These are phyloP conservation scores for Ophiostoma himal-ulmi DNA, from an alignment of 2,329 filamentous ascomycete species.

Conservation along the genomic window DNA sequence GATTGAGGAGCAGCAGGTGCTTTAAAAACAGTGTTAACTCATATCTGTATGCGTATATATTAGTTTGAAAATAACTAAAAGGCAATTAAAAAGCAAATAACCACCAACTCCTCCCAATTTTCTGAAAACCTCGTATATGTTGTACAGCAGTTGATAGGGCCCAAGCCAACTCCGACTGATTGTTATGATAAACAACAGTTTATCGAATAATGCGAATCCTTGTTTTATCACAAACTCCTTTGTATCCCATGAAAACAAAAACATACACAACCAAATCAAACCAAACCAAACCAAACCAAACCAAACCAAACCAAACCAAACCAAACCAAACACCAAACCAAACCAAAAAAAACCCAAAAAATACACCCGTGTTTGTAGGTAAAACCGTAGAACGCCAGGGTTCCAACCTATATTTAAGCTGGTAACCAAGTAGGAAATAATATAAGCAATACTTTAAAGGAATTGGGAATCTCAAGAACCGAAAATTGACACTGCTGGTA, in stretches of 20 bases:
- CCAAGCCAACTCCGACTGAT: not conserved
- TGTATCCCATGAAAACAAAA: not conserved
- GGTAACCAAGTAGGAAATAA: not conserved
- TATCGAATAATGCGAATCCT: not conserved
- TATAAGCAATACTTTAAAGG: not conserved
- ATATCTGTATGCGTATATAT: not conserved
- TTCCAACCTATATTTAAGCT: not conserved
- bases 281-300: too few species aligned
- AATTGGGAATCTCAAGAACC: not conserved
- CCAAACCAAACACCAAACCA: not conserved
- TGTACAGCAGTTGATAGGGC: not conserved
- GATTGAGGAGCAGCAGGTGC: not conserved
- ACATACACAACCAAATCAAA: not conserved
- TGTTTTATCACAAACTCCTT: not conserved
- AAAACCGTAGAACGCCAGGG: not conserved
- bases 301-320: not conserved
- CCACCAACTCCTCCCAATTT: not conserved
- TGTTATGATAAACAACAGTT: not conserved
- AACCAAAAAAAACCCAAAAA: not conserved
- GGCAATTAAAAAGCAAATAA: not conserved
- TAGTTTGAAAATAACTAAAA: not conserved
- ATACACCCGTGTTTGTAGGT: not conserved
- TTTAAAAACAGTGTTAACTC: not conserved
- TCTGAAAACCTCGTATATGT: constrained; percentile 10
- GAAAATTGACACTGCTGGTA: not conserved